Conservation (phyloP, 1,284 basidiomycete species). For the Trichosporon sp. region DNA sequence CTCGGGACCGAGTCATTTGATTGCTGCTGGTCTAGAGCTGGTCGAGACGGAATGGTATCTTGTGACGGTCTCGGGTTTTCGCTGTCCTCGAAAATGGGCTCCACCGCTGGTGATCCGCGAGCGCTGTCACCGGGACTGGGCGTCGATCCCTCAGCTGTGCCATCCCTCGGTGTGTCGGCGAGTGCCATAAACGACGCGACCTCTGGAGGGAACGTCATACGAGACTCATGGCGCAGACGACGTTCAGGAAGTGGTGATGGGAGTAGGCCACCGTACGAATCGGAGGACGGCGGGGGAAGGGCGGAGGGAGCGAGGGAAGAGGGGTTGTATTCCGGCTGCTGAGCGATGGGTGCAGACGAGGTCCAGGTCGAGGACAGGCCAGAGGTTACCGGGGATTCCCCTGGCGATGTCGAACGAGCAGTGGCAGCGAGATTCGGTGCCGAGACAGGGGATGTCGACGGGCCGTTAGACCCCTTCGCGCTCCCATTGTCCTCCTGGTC, state of each 20-base stretch:
- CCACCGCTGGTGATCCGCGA: constrained; percentile 17
- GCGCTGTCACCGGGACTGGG: constrained; percentile 12
- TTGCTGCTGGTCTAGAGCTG: constrained; percentile 4
- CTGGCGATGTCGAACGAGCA: constrained; percentile 1
- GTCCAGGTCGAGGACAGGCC: neutral
- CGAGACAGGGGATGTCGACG: constrained; percentile 9
- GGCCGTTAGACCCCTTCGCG: neutral
- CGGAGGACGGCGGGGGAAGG: constrained; percentile 2
- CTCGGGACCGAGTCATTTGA: constrained; percentile 12
- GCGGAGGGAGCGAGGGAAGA: constrained; percentile 11
- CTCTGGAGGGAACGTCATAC: constrained; percentile 42
- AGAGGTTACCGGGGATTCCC: neutral
- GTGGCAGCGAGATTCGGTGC: neutral
- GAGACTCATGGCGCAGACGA: constrained; percentile 33
- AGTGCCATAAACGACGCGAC: constrained; percentile 41
- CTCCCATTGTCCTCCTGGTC: constrained; percentile 29
- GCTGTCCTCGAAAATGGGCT: neutral
- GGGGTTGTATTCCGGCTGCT: neutral
- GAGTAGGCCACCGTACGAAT: constrained; percentile 18
- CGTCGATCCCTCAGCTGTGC: constrained; percentile 3
- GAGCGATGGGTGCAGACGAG: neutral
- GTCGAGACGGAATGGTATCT: constrained; percentile 20
- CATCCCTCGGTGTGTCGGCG: constrained; percentile 21
- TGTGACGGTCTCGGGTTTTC: constrained; percentile 20
- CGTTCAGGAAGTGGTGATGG: constrained; percentile 37